Conservation (phyloP, 1,284 basidiomycete species). For the Apiotrichum montevideense region DNA sequence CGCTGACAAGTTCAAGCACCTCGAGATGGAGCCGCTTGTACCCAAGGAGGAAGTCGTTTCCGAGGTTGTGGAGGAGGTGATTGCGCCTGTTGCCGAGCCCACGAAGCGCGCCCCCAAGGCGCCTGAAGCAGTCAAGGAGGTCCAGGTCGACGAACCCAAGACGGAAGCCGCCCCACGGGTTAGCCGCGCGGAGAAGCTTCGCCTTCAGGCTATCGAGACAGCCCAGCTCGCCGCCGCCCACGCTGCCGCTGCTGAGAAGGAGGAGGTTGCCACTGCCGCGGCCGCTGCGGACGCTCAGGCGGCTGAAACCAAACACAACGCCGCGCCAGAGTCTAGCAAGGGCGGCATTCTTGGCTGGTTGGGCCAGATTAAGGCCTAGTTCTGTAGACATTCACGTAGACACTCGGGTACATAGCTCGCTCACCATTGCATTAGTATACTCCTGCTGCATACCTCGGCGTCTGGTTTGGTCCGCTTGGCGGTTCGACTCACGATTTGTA, state of each 20-base stretch:
- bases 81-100: neutral
- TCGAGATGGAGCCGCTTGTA: neutral
- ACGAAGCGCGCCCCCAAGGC: slow-evolving; percentile 3
- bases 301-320: neutral
- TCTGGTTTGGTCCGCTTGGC: neutral
- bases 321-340: neutral
- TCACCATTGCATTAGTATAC: neutral
- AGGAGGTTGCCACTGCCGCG: neutral
- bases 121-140: no score
- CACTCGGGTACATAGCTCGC: neutral
- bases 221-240: neutral
- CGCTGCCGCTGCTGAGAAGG: no score
- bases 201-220: neutral
- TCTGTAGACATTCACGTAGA: neutral
- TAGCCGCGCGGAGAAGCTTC: no score
- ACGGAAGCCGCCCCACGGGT: no score
- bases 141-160: no score
- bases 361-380: neutral
- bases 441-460: neutral
- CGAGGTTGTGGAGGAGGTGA: slow-evolving; percentile 6
- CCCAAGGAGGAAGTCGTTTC: slow-evolving; percentile 13
- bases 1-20: slow-evolving; percentile 16
- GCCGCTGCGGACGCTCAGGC: neutral
- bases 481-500: no score
- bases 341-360: neutral